Percentiles rank a stretch among this genome's conserved stretches.
Evolutionary conservation across 2,329 filamentous ascomycete genomes (phyloP).

Genomic region (Colletotrichum plurivorum): DNA sequence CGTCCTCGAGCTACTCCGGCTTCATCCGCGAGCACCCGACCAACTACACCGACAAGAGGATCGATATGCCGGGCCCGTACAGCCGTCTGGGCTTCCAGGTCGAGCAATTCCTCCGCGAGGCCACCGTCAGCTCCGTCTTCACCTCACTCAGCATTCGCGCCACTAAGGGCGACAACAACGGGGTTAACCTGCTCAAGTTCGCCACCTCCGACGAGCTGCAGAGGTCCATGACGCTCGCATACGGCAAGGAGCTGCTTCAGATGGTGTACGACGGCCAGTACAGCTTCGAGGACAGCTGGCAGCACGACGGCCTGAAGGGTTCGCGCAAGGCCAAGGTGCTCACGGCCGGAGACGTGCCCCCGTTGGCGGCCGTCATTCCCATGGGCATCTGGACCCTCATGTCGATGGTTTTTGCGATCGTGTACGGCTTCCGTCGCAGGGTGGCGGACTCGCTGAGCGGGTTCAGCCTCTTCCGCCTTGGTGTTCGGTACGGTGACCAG

Average conservation of each 20-base stretch:
- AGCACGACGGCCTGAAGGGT: neutral
- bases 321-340: constrained; percentile 12
- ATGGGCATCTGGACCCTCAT: neutral
- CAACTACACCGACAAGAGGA: neutral
- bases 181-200: neutral
- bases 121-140: neutral
- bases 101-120: neutral
- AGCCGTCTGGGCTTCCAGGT: neutral
- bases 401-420: neutral
- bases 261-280: neutral
- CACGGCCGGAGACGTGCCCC: neutral
- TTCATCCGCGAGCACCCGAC: neutral
- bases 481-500: neutral
- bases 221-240: neutral
- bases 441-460: constrained; percentile 10
- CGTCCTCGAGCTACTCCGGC: neutral
- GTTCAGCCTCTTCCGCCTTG: constrained; percentile 10
- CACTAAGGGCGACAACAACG: neutral
- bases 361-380: neutral
- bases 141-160: neutral
- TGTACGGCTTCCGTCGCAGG: neutral
- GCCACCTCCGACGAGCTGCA: neutral
- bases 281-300: constrained; percentile 1
- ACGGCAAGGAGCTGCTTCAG: neutral
- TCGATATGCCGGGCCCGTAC: neutral